Percentiles rank a stretch among this genome's conserved stretches.
phyloP scores from a whole-genome alignment of 306 rosid species.

The Macrotyloma uniflorum region DNA sequence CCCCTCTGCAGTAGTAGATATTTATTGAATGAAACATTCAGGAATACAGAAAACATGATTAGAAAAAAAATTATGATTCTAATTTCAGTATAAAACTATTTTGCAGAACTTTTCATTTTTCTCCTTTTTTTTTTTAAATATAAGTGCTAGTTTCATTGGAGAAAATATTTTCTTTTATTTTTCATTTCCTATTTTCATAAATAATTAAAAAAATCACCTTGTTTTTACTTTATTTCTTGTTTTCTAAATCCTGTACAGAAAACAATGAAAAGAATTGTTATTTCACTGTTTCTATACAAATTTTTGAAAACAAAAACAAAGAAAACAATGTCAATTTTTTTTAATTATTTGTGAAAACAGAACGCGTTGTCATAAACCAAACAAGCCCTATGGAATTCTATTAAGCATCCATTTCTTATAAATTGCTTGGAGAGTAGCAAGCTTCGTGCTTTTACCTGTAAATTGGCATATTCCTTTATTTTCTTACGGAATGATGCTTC shows the following conservation, averaged over 20 bases:
- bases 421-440: background rate
- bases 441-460: constrained; percentile 60
- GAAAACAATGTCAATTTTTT: background rate
- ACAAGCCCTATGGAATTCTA: background rate
- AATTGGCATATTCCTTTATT: constrained; percentile 81
- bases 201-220: background rate
- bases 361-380: background rate
- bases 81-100: constrained; percentile 9
- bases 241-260: background rate
- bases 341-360: background rate
- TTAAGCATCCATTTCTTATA: constrained; percentile 16
- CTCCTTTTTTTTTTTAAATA: background rate
- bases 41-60: constrained; percentile 27
- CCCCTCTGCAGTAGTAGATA: constrained; percentile 64
- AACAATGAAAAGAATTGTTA: background rate
- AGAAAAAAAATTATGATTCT: background rate
- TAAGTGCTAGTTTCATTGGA: background rate
- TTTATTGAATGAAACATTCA: constrained; percentile 41
- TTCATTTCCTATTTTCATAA: background rate
- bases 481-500: constrained; percentile 80
- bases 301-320: background rate
- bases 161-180: background rate
- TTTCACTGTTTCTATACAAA: background rate
- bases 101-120: background rate
- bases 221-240: background rate